A percentile compares a stretch with the other conserved stretches of the same genome.
These are phyloP conservation scores for Plectosphaerella sp. DNA, from an alignment of 2,329 filamentous ascomycete species.

Conservation along the genomic window DNA sequence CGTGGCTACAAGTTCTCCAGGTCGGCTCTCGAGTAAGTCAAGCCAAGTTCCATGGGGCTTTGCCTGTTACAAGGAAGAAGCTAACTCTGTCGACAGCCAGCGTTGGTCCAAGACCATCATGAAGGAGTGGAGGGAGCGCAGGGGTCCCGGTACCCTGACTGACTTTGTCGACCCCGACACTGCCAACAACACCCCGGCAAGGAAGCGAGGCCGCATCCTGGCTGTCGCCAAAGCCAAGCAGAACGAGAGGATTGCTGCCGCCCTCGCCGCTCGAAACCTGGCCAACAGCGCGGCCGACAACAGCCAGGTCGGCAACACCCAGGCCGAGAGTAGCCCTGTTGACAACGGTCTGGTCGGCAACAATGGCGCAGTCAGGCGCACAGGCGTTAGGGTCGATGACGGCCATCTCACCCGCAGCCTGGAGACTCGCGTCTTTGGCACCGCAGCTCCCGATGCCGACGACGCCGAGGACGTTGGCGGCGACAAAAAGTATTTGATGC, in stretches of 20 bases:
- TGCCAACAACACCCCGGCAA: conserved; percentile 1
- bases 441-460: too few relatives aligned
- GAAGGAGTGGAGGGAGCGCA: conserved; percentile 25
- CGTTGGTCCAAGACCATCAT: conserved; percentile 33
- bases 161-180: not conserved
- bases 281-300: not conserved
- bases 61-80: not conserved
- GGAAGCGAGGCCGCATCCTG: not conserved
- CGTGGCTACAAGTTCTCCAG: conserved; percentile 30
- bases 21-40: conserved; percentile 32
- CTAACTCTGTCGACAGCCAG: conserved; percentile 20
- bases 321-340: too few relatives aligned
- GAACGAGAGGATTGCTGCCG: not conserved
- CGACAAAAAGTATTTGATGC: too few relatives aligned
- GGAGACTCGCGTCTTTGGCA: too few relatives aligned
- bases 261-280: not conserved
- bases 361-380: not conserved
- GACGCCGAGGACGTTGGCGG: too few relatives aligned
- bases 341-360: not conserved
- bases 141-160: not conserved
- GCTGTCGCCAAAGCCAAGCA: not conserved
- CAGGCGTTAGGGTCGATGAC: too few relatives aligned
- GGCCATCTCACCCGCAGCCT: too few relatives aligned
- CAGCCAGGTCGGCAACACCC: not conserved
- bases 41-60: not conserved